Evolutionary conservation across 2,329 filamentous ascomycete genomes (phyloP), one percentile per base, ranked within the genome.

Genomic region (Lachnellula cervina): DNA sequence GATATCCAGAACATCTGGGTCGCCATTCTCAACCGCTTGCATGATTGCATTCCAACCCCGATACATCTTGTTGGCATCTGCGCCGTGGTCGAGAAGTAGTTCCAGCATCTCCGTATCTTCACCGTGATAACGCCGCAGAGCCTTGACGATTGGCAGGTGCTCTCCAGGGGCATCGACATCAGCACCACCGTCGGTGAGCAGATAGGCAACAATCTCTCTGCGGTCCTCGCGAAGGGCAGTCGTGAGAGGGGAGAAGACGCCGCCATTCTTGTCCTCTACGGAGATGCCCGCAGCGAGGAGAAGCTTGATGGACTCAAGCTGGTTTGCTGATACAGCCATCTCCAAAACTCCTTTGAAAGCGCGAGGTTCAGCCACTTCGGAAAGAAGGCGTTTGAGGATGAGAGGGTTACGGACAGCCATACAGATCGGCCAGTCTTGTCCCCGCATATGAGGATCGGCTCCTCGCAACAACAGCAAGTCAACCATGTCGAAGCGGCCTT

Each of bases 201-300:
- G 76, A 71, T 76, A 88, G 4, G 69, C 69, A 42, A 86, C 82
- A 54, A 88, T 87, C 0, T 80, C 78, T 45, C 77, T 80, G 62
- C 77, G 77, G 25, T 81, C 74, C 69, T 88, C 85, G 13, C 84
- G 82, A 54, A 88, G 81, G 8, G 83, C 83, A 0, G 83, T 86
- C 1, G 84, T 88, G 4, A 88, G 76, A 0, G 84, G 82, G 0
- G 83, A 87, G 73, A 89, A 89, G 49, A 88, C 86, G 52, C 86
- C 86, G 19, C 84, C 85, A 65, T 86, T 88, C 71, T 84, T 85
- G 71, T 87, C 86, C 68, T 88, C 85, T 53, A 88, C 83, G 42
- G 78, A 84, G 17, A 88, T 80, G 1, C 65, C 65, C 1, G 64
- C 64, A 0, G 58, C 64, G 3, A 67, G 47, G 28, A 67, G 58